A percentile compares a stretch with the other conserved stretches of the same genome.
Evolutionary conservation across 2,329 filamentous ascomycete genomes (phyloP).

Genomic region (Trichoderma pleuroti): DNA sequence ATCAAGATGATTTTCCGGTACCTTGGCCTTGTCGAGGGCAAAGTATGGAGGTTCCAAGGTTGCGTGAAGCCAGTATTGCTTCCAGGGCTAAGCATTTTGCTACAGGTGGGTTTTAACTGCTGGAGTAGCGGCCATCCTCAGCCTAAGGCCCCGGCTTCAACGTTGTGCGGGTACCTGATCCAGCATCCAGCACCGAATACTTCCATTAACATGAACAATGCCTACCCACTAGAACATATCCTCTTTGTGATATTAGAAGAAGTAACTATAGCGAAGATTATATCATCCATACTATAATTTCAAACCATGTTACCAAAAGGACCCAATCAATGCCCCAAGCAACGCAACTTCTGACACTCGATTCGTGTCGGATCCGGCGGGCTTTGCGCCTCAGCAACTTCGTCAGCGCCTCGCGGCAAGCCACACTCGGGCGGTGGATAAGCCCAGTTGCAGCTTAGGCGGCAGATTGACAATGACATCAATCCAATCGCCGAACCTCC

Average conservation of each 20-base stretch:
- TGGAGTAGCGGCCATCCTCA: background rate
- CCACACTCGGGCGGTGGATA: background rate
- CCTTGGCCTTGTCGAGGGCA: background rate
- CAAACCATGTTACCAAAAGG: background rate
- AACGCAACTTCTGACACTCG: background rate
- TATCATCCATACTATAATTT: background rate
- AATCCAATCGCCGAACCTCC: constrained; percentile 4
- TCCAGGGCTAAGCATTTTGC: background rate
- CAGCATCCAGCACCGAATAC: background rate
- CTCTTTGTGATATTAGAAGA: background rate
- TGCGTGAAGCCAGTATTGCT: background rate
- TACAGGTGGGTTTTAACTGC: background rate
- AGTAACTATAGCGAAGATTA: background rate
- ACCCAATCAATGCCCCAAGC: background rate
- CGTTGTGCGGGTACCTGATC: background rate
- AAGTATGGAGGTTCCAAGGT: background rate
- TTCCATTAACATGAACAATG: background rate
- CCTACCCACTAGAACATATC: background rate
- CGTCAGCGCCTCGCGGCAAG: constrained; percentile 12
- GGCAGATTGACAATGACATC: constrained; percentile 13
- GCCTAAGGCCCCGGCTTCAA: background rate
- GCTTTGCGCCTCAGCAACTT: constrained; percentile 9
- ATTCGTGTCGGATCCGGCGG: background rate
- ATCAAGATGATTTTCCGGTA: background rate
- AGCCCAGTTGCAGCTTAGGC: background rate